These are phyloP conservation scores for Sphagnum fallax DNA, from an alignment of 228 moss, liverwort and hornwort genomes.

Conservation along the genomic window DNA sequence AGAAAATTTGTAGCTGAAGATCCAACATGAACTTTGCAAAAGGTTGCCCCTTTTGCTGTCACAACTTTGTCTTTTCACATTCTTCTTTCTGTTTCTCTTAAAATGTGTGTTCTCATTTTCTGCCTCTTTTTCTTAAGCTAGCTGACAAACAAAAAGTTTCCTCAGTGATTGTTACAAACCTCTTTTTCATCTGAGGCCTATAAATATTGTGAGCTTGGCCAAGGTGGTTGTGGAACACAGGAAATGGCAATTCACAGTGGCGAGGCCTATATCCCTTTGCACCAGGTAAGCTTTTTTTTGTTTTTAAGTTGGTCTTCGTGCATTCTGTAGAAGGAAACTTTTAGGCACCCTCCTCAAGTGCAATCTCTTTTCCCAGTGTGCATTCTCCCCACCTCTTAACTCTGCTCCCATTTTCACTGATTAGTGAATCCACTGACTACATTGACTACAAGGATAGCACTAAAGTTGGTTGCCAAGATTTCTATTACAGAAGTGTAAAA, in stretches of 20 bases:
- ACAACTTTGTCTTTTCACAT: not conserved
- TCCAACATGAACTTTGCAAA: slow-evolving; percentile 81
- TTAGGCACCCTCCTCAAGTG: no score
- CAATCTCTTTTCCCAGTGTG: no score
- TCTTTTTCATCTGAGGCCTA: not conserved
- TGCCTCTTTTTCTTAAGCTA: not conserved
- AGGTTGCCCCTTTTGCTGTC: slow-evolving; percentile 33
- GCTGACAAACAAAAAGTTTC: not conserved
- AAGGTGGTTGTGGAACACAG: slow-evolving; percentile 24
- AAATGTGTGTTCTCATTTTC: not conserved
- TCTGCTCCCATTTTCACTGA: not conserved
- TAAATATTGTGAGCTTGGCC: no score
- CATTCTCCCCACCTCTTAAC: no score
- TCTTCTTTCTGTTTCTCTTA: not conserved
- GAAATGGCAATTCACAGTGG: slow-evolving; percentile 86
- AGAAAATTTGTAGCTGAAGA: slow-evolving; percentile 75
- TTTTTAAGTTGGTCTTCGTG: not conserved
- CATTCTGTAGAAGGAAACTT: no score
- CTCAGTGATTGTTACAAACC: not conserved
- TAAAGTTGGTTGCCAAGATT: no score
- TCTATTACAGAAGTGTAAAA: no score
- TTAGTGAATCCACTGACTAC: no score
- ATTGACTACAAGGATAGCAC: no score
- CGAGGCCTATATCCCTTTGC: slow-evolving; percentile 36
- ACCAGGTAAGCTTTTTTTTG: slow-evolving; percentile 42